phyloP scores from a whole-genome alignment of 2,329 filamentous ascomycete genomes.

The Scytalidium sp. region DNA sequence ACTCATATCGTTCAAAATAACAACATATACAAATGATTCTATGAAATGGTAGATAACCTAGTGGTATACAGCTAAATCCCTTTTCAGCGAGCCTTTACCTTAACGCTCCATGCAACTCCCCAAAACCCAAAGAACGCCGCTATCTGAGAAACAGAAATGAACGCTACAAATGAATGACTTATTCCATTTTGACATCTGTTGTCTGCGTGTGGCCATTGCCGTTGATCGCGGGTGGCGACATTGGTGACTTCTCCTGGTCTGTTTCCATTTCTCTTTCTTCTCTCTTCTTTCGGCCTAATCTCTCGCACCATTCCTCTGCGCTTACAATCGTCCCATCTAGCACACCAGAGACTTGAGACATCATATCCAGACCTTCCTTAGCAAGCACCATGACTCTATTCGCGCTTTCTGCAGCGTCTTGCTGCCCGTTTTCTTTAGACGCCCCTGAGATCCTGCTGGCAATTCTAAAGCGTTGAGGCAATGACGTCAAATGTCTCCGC shows the following conservation, averaged over 20 bases:
- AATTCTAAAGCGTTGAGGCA: slow-evolving; percentile 78
- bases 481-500: slow-evolving; percentile 75
- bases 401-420: slow-evolving; percentile 53
- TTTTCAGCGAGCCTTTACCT: not conserved
- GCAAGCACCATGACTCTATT: slow-evolving; percentile 82
- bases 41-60: too few species aligned
- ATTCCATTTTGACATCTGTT: not conserved
- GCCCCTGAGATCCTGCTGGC: slow-evolving; percentile 50
- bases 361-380: slow-evolving; percentile 90
- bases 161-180: not conserved
- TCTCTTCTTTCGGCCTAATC: slow-evolving; percentile 52
- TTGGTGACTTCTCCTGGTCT: slow-evolving; percentile 1
- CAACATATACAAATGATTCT: too few species aligned
- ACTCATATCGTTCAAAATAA: too few species aligned
- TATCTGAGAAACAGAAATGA: not conserved
- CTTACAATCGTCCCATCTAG: slow-evolving; percentile 86
- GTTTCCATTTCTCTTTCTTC: slow-evolving; percentile 23
- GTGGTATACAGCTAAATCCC: too few species aligned
- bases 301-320: slow-evolving; percentile 88
- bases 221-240: not conserved
- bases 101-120: not conserved
- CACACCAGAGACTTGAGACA: slow-evolving; percentile 83
- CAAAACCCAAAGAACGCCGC: not conserved
- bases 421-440: slow-evolving; percentile 35
- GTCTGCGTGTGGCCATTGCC: not conserved